These are phyloP conservation scores for Anaeromyces robustus DNA, from an alignment of 192 early-diverging fungal species.

Conservation along the genomic window DNA sequence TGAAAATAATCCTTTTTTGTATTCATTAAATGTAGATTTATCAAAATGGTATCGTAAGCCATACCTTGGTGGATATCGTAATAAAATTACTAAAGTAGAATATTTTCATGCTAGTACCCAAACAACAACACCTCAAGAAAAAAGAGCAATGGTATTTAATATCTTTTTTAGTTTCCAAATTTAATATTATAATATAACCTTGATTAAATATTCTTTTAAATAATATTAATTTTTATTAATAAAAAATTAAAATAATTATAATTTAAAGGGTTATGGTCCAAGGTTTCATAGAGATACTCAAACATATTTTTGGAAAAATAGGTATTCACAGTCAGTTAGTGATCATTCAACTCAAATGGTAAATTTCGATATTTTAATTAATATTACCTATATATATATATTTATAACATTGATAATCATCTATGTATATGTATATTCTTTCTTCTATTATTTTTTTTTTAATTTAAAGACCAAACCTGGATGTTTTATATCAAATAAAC, in stretches of 20 bases:
- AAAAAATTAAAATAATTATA: too few species aligned
- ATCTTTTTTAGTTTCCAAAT: background rate
- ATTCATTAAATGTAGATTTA: background rate
- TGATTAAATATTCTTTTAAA: too few species aligned
- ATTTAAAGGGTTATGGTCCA: constrained; percentile 2
- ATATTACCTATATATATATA: background rate
- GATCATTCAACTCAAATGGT: constrained; percentile 41
- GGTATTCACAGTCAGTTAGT: constrained; percentile 13
- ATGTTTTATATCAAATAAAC: constrained; percentile 15
- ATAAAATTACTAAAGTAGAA: constrained; percentile 14
- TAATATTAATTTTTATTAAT: too few species aligned
- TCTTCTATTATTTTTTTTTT: too few species aligned
- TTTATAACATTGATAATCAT: too few species aligned
- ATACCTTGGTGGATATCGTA: constrained; percentile 31
- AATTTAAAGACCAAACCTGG: constrained; percentile 24
- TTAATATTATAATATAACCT: too few species aligned
- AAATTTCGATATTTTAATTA: background rate
- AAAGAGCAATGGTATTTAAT: constrained; percentile 16
- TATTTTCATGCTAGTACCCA: constrained; percentile 36
- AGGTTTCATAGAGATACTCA: constrained; percentile 37
- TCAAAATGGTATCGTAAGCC: constrained; percentile 13
- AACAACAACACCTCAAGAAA: constrained; percentile 37
- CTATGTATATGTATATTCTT: too few species aligned
- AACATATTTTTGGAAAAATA: constrained; percentile 25
- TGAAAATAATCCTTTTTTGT: background rate